phyloP scores from a whole-genome alignment of 2,329 filamentous ascomycete genomes.

The Penicillium sp. region DNA sequence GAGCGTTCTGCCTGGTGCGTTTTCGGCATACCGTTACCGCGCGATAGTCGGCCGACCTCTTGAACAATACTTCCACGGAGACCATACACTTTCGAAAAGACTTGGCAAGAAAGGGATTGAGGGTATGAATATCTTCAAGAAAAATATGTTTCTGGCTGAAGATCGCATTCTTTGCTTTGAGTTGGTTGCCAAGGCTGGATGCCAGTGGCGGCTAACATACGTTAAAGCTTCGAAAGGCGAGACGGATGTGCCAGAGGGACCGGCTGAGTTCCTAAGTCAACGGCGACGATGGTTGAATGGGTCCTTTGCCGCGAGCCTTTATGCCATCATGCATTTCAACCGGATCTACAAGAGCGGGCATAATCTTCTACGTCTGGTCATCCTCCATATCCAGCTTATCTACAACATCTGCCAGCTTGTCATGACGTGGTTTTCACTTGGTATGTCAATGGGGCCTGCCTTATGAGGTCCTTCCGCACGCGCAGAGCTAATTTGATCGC shows the following conservation, averaged over 20 bases:
- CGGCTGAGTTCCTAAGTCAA: slow-evolving; percentile 7
- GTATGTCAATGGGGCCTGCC: slow-evolving; percentile 5
- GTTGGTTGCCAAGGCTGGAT: slow-evolving; percentile 12
- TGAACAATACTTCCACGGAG: slow-evolving; percentile 14
- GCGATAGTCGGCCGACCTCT: slow-evolving; percentile 12
- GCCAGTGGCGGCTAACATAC: slow-evolving; percentile 12
- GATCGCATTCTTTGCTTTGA: slow-evolving; percentile 14
- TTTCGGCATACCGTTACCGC: slow-evolving; percentile 13
- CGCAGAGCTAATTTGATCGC: neutral
- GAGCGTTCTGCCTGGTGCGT: slow-evolving; percentile 9
- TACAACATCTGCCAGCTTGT: slow-evolving; percentile 11
- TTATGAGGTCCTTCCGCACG: too few relatives aligned
- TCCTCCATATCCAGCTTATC: slow-evolving; percentile 9
- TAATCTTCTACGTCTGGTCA: slow-evolving; percentile 4
- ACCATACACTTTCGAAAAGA: slow-evolving; percentile 10
- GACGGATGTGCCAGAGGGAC: slow-evolving; percentile 9
- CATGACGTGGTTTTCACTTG: slow-evolving; percentile 11
- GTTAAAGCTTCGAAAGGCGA: slow-evolving; percentile 11
- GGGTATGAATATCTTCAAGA: slow-evolving; percentile 17
- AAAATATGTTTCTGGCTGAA: slow-evolving; percentile 16
- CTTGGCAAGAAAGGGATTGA: slow-evolving; percentile 15
- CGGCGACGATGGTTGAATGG: slow-evolving; percentile 12
- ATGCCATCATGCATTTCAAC: slow-evolving; percentile 10
- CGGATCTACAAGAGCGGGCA: slow-evolving; percentile 12
- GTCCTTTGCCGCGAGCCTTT: slow-evolving; percentile 11